Base-by-base conservation (phyloP, 2,329 filamentous ascomycete species). In the Bipolaris oryzae region DNA sequence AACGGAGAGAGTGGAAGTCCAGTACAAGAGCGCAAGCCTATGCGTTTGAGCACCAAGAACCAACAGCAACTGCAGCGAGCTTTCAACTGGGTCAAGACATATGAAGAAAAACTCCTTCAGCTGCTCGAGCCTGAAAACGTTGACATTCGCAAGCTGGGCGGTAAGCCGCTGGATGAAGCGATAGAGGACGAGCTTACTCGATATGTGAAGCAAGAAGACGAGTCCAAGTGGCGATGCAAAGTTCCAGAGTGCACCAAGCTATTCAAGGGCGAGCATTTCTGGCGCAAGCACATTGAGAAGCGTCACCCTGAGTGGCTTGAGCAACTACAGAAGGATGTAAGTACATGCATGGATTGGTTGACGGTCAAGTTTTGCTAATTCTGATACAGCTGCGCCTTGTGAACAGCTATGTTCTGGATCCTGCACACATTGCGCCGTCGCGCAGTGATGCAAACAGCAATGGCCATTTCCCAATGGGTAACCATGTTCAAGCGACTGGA, bases 11-110 rank as follows among this genome's bases (percentile, higher is more conserved):
- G 39, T 25, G 86, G 87, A 1, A 87, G 89, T 6, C 83, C 85
- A 5, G 85, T 84, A 5, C 90, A 95, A 58, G 90, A 90, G 70
- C 92, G 91, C 69, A 87, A 89, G 39, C 67, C 68, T 60, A 84
- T 86, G 53, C 87, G 85, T 57, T 83, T 87, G 15, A 84, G 84
- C 21, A 87, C 84, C 48, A 96, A 96, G 79, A 87, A 88, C 4
- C 92, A 96, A 69, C 92, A 96, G 74, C 95, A 98, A 74, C 85
- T 98, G 13, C 90, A 96, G 70, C 89, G 93, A 55, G 95, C 95
- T 0, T 98, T 92, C 80, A 99, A 98, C 72, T 99, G 96, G 95
- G 96, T 99, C 58, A 96, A 90, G 80, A 98, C 95, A 0, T 99
- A 96, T 70, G 95, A 99, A 74, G 95, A 99, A 72, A 99, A 99